Conservation (phyloP, 176 grass and related monocot genomes). For the Coix lacrymajobi region DNA sequence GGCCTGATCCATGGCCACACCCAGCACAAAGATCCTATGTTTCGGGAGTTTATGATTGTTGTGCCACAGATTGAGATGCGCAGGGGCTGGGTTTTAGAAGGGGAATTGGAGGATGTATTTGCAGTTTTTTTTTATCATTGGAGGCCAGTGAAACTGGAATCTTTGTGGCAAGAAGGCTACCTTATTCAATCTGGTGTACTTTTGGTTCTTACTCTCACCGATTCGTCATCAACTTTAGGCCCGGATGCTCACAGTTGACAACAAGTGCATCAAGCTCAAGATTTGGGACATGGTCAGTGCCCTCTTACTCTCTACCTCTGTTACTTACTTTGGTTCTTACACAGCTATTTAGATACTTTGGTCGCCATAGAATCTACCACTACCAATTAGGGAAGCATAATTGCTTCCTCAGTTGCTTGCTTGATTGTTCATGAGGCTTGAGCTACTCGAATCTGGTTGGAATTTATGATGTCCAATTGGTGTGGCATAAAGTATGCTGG, state of each 20-base stretch:
- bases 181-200: conserved; percentile 79
- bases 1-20: conserved; percentile 73
- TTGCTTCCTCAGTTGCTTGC: background rate
- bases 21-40: conserved; percentile 75
- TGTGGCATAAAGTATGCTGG: background rate
- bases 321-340: background rate
- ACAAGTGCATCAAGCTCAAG: conserved; percentile 72
- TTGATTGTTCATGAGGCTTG: background rate
- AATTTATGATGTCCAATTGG: background rate
- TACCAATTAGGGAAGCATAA: background rate
- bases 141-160: conserved; percentile 74
- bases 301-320: background rate
- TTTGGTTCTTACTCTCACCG: conserved; percentile 31
- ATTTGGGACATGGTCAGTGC: conserved; percentile 58
- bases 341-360: background rate
- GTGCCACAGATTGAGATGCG: conserved; percentile 77
- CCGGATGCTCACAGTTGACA: conserved; percentile 67
- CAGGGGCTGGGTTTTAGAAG: conserved; percentile 75
- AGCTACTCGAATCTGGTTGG: background rate
- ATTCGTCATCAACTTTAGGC: conserved; percentile 65
- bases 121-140: conserved; percentile 88
- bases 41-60: conserved; percentile 87
- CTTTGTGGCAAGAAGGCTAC: conserved; percentile 83
- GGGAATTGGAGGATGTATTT: conserved; percentile 86
- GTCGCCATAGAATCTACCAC: background rate